Evolutionary conservation across 495 filamentous ascomycete species (phyloP), one percentile per base, ranked within the genome.

Genomic region (Annulohypoxylon moriforme): DNA sequence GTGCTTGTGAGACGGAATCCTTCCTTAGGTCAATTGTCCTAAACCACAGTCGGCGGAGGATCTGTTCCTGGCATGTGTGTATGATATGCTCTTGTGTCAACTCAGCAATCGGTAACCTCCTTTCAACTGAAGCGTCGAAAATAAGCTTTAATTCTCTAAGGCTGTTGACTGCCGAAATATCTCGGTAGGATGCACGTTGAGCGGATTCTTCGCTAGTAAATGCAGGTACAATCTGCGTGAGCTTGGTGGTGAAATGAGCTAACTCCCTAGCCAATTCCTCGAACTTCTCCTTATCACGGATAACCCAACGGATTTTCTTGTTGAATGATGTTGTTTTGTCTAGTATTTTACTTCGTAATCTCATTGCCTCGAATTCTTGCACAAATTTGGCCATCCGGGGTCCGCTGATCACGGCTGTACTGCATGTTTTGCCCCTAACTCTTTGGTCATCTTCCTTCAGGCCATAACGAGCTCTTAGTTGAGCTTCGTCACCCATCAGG

Each of bases 271-370:
- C 42, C 0, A 79, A 47, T 1, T 33, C 18, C 24, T 70, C 64
- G 47, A 79, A 79, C 38, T 74, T 79, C 16, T 62, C 50, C 49
- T 73, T 77, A 52, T 77, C 68, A 5, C 29, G 22, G 42, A 73
- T 60, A 6, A 69, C 73, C 77, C 77, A 79, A 1, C 57, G 67
- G 6, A 57, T 36, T 47, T 57, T 66, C 3, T 58, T 63, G 22
- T 18, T n/a, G 1, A 56, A 29, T 4, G 34, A 20, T 13, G 27
- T 7, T 10, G 34, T 64, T 27, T 44, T 44, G 4, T 44, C 22
- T n/a, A 25, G 61, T 8, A 64, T 27, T 2, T 22, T 46, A 7
- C 33, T 56, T 22, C 61, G 47, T 14, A 44, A 9, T 44, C 33
- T 64, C 24, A 56, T 40, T 25, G 47, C 29, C n/a, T 64, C 49